Evolutionary conservation across 2,329 filamentous ascomycete species (phyloP).

Genomic region (Fusarium buxicola): DNA sequence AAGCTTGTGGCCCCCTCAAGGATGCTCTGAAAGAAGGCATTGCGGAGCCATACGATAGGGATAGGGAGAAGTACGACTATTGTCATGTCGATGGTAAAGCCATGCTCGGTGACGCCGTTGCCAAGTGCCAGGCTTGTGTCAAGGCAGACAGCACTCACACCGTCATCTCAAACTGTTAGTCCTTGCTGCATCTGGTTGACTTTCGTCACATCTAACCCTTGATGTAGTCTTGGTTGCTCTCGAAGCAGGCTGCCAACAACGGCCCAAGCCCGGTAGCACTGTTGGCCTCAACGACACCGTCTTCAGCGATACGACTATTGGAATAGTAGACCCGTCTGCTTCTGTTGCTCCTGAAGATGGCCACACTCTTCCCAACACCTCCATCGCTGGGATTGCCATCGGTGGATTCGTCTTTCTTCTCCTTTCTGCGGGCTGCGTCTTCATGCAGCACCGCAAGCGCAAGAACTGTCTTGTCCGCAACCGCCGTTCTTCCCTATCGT

Average conservation of each 20-base stretch:
- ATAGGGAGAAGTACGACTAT: slow-evolving; percentile 58
- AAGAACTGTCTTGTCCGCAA: slow-evolving; percentile 47
- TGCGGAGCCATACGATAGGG: slow-evolving; percentile 48
- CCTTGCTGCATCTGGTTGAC: neutral
- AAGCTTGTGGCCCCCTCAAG: slow-evolving; percentile 61
- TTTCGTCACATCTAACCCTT: slow-evolving; percentile 6
- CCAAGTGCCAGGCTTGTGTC: slow-evolving; percentile 60
- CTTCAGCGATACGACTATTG: slow-evolving; percentile 52
- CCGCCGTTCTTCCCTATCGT: slow-evolving; percentile 59
- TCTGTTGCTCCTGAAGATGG: slow-evolving; percentile 14
- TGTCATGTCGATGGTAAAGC: slow-evolving; percentile 56
- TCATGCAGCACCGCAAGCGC: slow-evolving; percentile 60
- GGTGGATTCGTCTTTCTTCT: slow-evolving; percentile 54
- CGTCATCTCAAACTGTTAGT: slow-evolving; percentile 64
- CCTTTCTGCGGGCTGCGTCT: slow-evolving; percentile 53
- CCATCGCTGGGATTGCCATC: slow-evolving; percentile 59
- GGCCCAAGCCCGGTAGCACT: slow-evolving; percentile 52
- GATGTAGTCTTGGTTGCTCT: slow-evolving; percentile 61
- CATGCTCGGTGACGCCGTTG: slow-evolving; percentile 49
- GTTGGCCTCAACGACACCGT: slow-evolving; percentile 59
- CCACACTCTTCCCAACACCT: slow-evolving; percentile 50
- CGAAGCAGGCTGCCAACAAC: slow-evolving; percentile 63
- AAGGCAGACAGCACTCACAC: slow-evolving; percentile 54
- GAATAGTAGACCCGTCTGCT: slow-evolving; percentile 50
- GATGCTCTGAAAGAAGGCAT: slow-evolving; percentile 55